These are phyloP conservation scores for Lactifluus rugatus DNA, from an alignment of 768 basidiomycete species.

Conservation along the genomic window DNA sequence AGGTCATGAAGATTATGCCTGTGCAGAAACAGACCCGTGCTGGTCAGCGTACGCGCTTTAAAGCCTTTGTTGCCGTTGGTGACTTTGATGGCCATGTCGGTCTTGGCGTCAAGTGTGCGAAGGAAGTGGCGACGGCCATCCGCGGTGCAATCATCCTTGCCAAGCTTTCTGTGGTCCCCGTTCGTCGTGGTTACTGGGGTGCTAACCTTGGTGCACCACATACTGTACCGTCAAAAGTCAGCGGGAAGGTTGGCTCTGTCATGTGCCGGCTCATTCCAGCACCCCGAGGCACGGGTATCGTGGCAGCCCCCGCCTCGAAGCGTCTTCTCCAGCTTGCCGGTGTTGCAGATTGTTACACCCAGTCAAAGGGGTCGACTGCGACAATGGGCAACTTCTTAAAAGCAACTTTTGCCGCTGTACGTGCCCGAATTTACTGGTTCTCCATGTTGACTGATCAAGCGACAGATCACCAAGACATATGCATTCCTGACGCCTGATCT, in stretches of 20 bases:
- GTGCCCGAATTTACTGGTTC: slow-evolving; percentile 25
- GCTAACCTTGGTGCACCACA: slow-evolving; percentile 97
- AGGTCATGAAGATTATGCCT: slow-evolving; percentile 99
- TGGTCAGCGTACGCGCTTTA: slow-evolving; percentile 99
- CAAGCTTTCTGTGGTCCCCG: slow-evolving; percentile 95
- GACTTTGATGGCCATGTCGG: slow-evolving; percentile 99
- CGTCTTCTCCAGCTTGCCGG: slow-evolving; percentile 95
- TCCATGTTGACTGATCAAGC: not conserved
- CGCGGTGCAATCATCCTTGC: slow-evolving; percentile 99
- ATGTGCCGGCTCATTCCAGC: slow-evolving; percentile 99
- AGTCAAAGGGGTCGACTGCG: slow-evolving; percentile 95
- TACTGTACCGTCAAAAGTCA: slow-evolving; percentile 97
- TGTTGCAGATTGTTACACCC: slow-evolving; percentile 96
- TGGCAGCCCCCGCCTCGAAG: slow-evolving; percentile 96
- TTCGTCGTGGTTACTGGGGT: slow-evolving; percentile 99
- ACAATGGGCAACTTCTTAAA: slow-evolving; percentile 99
- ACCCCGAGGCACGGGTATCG: slow-evolving; percentile 97
- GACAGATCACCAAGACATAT: slow-evolving; percentile 94
- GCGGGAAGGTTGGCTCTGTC: slow-evolving; percentile 97
- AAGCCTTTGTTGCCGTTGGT: slow-evolving; percentile 99
- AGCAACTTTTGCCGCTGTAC: slow-evolving; percentile 85
- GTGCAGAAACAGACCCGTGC: slow-evolving; percentile 99
- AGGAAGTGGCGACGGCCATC: slow-evolving; percentile 99
- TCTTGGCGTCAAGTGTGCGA: slow-evolving; percentile 98
- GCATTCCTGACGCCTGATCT: slow-evolving; percentile 96